Conservation (phyloP, 176 grass and related monocot genomes). For the Saccharum officinarum region DNA sequence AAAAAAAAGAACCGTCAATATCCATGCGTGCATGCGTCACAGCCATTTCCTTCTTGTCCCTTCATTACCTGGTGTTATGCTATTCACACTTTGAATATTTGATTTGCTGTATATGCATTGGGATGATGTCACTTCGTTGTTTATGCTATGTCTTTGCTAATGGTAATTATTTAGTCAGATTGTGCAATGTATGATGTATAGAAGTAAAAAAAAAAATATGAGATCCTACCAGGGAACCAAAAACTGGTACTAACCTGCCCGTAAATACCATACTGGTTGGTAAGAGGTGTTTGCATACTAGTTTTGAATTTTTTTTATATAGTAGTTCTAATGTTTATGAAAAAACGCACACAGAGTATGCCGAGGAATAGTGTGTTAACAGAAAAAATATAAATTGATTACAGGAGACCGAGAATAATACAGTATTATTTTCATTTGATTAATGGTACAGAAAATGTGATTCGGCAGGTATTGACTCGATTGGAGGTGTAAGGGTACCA, state of each 20-base stretch:
- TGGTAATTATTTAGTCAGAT: slow-evolving; percentile 8
- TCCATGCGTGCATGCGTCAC: not conserved
- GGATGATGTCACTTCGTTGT: not conserved
- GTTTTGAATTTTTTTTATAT: not conserved
- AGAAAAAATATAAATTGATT: not conserved
- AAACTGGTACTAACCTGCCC: not conserved
- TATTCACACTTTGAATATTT: not conserved
- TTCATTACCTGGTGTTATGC: not conserved
- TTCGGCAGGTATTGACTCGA: slow-evolving; percentile 69
- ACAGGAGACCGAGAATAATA: not conserved
- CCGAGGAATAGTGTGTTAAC: not conserved
- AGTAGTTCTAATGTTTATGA: not conserved
- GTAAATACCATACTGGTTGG: not conserved
- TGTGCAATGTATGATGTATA: not conserved
- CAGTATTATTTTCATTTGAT: slow-evolving; percentile 12
- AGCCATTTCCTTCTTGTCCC: not conserved
- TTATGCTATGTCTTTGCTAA: not conserved
- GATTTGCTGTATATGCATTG: not conserved
- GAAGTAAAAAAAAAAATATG: not conserved
- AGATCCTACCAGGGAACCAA: not conserved
- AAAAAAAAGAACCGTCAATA: not conserved
- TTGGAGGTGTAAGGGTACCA: slow-evolving; percentile 94
- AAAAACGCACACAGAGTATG: not conserved
- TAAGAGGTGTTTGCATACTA: not conserved
- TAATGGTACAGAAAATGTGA: slow-evolving; percentile 7